A percentile compares a stretch with the other conserved stretches of the same genome.
These are phyloP conservation scores for Paspalum notatum DNA, from an alignment of 176 grass and related monocot species.

Conservation along the genomic window DNA sequence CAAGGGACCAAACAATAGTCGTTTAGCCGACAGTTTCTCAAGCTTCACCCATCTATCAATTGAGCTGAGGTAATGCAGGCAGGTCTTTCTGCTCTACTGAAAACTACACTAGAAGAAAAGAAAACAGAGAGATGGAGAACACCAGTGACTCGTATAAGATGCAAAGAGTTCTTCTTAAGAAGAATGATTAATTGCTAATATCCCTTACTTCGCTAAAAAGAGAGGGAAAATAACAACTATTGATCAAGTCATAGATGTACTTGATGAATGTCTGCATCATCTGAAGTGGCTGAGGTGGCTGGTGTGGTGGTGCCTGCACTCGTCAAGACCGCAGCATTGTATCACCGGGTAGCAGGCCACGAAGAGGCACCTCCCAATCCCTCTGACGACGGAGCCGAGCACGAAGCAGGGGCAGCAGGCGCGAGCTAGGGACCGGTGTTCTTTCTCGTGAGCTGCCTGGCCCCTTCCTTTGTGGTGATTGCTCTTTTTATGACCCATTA, in stretches of 20 bases:
- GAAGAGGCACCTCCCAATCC: constrained; percentile 66
- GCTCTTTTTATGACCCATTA: constrained; percentile 31
- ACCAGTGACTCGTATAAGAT: background rate
- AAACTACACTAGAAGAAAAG: background rate
- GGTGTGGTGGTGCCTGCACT: constrained; percentile 53
- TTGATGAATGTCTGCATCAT: constrained; percentile 35
- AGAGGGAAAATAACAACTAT: background rate
- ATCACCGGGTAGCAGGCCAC: constrained; percentile 66
- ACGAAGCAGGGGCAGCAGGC: constrained; percentile 60
- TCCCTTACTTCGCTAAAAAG: background rate
- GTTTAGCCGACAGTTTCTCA: constrained; percentile 12
- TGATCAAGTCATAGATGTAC: background rate
- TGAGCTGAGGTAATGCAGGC: background rate
- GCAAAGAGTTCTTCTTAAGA: background rate
- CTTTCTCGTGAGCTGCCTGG: background rate
- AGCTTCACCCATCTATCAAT: constrained; percentile 6
- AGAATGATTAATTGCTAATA: background rate
- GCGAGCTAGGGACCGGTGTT: constrained; percentile 9
- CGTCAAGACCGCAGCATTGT: constrained; percentile 69
- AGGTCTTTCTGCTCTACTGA: constrained; percentile 6
- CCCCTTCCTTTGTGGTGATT: constrained; percentile 2
- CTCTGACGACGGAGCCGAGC: constrained; percentile 53
- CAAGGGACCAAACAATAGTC: background rate
- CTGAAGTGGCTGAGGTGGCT: constrained; percentile 50
- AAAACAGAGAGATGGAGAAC: background rate